Conservation (phyloP, 805 yeast genomes). For the Saccharomycodes ludwigii region DNA sequence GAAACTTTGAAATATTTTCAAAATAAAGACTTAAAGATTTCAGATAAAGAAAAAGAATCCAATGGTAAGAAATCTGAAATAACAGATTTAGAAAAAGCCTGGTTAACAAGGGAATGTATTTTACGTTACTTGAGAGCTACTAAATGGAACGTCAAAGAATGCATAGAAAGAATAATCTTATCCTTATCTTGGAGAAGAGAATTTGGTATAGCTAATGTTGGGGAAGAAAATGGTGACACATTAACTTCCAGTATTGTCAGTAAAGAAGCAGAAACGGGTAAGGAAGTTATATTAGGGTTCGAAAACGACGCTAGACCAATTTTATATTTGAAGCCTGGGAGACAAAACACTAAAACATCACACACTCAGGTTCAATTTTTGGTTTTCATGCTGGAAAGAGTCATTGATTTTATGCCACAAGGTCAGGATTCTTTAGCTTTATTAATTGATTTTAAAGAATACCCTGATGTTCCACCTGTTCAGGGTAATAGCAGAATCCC, state of each 20-base stretch:
- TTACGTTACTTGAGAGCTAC: constrained; percentile 87
- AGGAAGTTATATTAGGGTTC: constrained; percentile 81
- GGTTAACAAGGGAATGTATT: constrained; percentile 90
- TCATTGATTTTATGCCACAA: constrained; percentile 87
- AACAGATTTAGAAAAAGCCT: constrained; percentile 55
- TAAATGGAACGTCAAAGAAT: constrained; percentile 69
- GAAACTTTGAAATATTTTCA: constrained; percentile 53
- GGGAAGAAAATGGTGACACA: constrained; percentile 32
- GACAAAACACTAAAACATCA: constrained; percentile 88
- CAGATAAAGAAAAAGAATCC: constrained; percentile 33
- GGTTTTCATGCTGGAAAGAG: constrained; percentile 85
- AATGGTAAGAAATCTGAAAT: constrained; percentile 23
- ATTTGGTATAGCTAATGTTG: constrained; percentile 52
- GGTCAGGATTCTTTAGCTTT: constrained; percentile 93
- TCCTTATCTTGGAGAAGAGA: constrained; percentile 91
- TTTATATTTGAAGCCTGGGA: constrained; percentile 81
- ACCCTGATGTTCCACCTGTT: constrained; percentile 41
- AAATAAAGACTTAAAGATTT: constrained; percentile 36
- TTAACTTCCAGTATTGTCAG: constrained; percentile 40
- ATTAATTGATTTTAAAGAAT: constrained; percentile 82
- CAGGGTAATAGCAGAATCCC: constrained; percentile 61
- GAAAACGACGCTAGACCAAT: constrained; percentile 90
- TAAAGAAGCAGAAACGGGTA: constrained; percentile 80
- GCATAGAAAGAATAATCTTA: constrained; percentile 60
- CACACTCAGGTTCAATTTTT: constrained; percentile 91